Evolutionary conservation across 2,329 filamentous ascomycete species (phyloP).

Genomic region (Trichoderma breve): DNA sequence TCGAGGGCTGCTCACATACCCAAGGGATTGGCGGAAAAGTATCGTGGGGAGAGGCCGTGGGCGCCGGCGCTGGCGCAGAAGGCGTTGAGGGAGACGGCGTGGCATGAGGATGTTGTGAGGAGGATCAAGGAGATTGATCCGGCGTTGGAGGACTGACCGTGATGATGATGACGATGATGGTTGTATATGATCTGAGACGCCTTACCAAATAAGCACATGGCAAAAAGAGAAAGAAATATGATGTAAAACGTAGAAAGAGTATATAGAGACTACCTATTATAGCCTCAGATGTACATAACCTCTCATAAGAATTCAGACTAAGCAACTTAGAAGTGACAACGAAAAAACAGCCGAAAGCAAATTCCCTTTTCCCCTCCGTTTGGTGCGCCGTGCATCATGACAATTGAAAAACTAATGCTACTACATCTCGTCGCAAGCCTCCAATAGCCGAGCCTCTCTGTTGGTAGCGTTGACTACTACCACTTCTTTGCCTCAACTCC

Average conservation of each 20-base stretch:
- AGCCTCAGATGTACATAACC: not conserved
- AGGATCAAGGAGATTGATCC: slow-evolving; percentile 26
- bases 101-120: slow-evolving; percentile 30
- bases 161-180: not conserved
- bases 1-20: slow-evolving; percentile 38
- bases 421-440: not conserved
- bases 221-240: not conserved
- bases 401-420: not conserved
- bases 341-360: not conserved
- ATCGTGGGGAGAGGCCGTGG: slow-evolving; percentile 28
- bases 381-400: not conserved
- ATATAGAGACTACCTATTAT: not conserved
- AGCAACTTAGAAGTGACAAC: not conserved
- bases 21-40: slow-evolving; percentile 26
- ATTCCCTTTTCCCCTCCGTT: not conserved
- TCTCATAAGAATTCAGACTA: not conserved
- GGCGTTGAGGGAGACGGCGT: slow-evolving; percentile 27
- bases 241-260: not conserved
- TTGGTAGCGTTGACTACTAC: slow-evolving; percentile 32
- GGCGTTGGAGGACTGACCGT: not conserved
- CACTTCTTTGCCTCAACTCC: slow-evolving; percentile 77
- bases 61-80: slow-evolving; percentile 27
- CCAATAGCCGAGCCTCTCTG: not conserved
- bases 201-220: not conserved
- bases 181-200: not conserved